Conservation (phyloP, 179 eudicot genomes). For the Carnegiea gigantea region DNA sequence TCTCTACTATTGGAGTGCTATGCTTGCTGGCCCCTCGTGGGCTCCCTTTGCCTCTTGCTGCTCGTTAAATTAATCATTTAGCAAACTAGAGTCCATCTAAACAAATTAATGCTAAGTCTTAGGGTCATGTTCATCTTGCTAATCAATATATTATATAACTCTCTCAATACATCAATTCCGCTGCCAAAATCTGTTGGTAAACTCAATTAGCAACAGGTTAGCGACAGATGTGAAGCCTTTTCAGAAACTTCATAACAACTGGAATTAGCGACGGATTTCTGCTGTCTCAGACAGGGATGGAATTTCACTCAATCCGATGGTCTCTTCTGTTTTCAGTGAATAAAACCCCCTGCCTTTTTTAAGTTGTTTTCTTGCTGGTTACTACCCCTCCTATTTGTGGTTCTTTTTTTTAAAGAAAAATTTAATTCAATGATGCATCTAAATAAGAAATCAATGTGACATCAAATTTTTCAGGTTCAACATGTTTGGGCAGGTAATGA, state of each 20-base stretch:
- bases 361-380: background rate
- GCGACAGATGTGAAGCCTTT: no score
- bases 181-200: no score
- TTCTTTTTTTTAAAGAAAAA: no score
- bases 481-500: conserved; percentile 83
- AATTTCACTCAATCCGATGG: no score
- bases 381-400: background rate
- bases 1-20: conserved; percentile 95
- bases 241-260: no score
- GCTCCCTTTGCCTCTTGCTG: conserved; percentile 91
- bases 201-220: no score
- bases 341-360: background rate
- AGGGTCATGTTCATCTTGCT: no score
- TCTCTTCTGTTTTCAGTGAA: no score
- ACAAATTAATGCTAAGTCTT: background rate
- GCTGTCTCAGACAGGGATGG: no score
- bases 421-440: background rate
- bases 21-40: conserved; percentile 87
- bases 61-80: conserved; percentile 62
- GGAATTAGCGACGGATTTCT: no score
- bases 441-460: background rate
- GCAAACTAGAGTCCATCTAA: conserved; percentile 30
- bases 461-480: conserved; percentile 70
- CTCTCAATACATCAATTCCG: background rate
- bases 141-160: no score